These are phyloP conservation scores for Taxawa tesnikishii DNA, from an alignment of 2,329 filamentous ascomycete species.

Conservation along the genomic window DNA sequence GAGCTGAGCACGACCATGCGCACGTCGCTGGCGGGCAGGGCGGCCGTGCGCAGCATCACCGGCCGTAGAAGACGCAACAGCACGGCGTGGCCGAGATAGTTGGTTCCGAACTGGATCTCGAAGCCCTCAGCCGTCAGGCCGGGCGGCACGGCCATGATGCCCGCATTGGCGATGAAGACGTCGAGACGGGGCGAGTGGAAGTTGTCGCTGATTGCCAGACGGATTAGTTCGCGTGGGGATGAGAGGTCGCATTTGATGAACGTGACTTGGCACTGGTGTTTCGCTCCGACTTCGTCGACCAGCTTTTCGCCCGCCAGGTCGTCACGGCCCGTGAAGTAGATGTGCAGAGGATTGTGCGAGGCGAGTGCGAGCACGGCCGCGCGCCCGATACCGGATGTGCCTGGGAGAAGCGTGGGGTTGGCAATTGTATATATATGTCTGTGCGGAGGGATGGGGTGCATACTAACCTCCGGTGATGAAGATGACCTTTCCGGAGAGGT, in stretches of 20 bases:
- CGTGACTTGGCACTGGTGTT: no score
- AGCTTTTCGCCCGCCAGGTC: no score
- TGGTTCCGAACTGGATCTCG: slow-evolving; percentile 21
- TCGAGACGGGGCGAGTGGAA: slow-evolving; percentile 15
- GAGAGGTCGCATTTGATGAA: slow-evolving; percentile 18
- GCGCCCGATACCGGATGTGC: slow-evolving; percentile 13
- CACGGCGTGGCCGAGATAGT: slow-evolving; percentile 21
- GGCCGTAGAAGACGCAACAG: slow-evolving; percentile 18
- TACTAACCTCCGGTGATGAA: slow-evolving; percentile 14
- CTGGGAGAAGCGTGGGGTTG: slow-evolving; percentile 2
- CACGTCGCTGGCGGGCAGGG: slow-evolving; percentile 11
- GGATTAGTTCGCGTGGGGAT: no score
- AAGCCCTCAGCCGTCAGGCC: slow-evolving; percentile 17
- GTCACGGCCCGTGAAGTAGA: slow-evolving; percentile 39
- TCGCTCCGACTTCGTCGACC: no score
- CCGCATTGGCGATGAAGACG: slow-evolving; percentile 19
- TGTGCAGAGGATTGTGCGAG: slow-evolving; percentile 37
- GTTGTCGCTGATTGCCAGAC: no score
- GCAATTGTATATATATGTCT: no score
- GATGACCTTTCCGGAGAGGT: slow-evolving; percentile 19
- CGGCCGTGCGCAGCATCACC: slow-evolving; percentile 13
- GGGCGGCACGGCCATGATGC: slow-evolving; percentile 15
- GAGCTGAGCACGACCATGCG: slow-evolving; percentile 19
- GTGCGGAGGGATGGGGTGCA: no score
- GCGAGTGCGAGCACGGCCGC: slow-evolving; percentile 35